Evolutionary conservation across 495 filamentous ascomycete genomes (phyloP).

Genomic region (Podospora pseudopauciseta): DNA sequence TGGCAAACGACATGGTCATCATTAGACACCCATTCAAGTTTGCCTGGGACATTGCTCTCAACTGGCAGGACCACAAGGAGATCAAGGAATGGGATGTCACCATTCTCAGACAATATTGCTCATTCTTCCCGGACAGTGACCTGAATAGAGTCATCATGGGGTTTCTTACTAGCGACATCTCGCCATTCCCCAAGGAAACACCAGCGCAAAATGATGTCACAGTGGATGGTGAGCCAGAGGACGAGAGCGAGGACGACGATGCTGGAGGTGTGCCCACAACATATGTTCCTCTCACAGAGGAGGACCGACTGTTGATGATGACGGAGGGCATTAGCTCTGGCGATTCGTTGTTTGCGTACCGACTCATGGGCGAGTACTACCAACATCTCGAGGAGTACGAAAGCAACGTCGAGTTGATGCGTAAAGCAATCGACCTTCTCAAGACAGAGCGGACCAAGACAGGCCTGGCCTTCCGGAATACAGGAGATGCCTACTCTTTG

Average conservation of each 20-base stretch:
- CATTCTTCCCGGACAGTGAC: conserved; percentile 80
- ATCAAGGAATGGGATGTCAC: conserved; percentile 68
- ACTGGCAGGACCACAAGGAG: conserved; percentile 79
- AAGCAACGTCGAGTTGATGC: conserved; percentile 71
- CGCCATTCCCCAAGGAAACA: conserved; percentile 63
- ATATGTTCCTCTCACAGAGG: conserved; percentile 53
- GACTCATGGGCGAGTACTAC: conserved; percentile 82
- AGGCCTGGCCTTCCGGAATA: conserved; percentile 63
- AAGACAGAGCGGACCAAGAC: conserved; percentile 58
- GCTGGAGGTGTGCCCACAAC: conserved; percentile 48
- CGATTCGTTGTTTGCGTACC: conserved; percentile 77
- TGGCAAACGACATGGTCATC: conserved; percentile 89
- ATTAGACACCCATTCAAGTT: conserved; percentile 88
- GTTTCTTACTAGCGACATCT: conserved; percentile 78
- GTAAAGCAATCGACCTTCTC: conserved; percentile 62
- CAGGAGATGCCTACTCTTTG: conserved; percentile 67
- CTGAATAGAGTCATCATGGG: conserved; percentile 74
- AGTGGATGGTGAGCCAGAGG: conserved; percentile 30
- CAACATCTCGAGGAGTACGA: conserved; percentile 83
- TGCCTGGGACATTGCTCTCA: conserved; percentile 84
- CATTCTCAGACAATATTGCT: conserved; percentile 71
- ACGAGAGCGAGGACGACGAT: conserved; percentile 50
- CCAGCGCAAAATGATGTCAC: conserved; percentile 15
- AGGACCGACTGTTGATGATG: conserved; percentile 77
- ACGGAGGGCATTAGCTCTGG: conserved; percentile 71